phyloP scores from a whole-genome alignment of 345 rosid species.

The Hypericum perforatum region DNA sequence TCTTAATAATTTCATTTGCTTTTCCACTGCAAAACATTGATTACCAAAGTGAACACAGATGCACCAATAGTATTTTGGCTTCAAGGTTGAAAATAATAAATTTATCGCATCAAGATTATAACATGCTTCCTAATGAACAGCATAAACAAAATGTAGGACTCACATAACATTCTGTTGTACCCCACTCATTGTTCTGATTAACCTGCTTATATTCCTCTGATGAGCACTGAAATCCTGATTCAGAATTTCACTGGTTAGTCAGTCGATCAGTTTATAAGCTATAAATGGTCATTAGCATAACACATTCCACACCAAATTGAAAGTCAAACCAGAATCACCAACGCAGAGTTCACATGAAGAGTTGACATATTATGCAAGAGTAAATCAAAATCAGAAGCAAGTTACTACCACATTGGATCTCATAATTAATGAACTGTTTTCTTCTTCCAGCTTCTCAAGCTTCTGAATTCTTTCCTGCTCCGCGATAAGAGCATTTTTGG shows the following conservation, averaged over 20 bases:
- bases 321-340: neutral
- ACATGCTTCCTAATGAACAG: neutral
- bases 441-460: conserved; percentile 46
- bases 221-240: conserved; percentile 53
- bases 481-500: conserved; percentile 49
- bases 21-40: conserved; percentile 46
- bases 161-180: conserved; percentile 67
- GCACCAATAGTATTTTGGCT: no score
- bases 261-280: neutral
- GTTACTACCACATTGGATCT: conserved; percentile 45
- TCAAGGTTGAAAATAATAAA: no score
- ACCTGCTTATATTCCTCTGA: conserved; percentile 51
- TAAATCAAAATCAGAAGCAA: neutral
- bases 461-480: conserved; percentile 59
- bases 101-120: no score
- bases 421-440: conserved; percentile 32
- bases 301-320: neutral
- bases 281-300: conserved; percentile 1
- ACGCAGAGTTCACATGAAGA: neutral
- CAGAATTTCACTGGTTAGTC: conserved; percentile 2
- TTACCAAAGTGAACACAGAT: no score
- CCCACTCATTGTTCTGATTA: conserved; percentile 56
- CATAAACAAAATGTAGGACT: conserved; percentile 1
- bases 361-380: no score
- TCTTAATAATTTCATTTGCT: conserved; percentile 55